phyloP scores from a whole-genome alignment of 176 grass and related monocot species.

The Eragrostis nindensis region DNA sequence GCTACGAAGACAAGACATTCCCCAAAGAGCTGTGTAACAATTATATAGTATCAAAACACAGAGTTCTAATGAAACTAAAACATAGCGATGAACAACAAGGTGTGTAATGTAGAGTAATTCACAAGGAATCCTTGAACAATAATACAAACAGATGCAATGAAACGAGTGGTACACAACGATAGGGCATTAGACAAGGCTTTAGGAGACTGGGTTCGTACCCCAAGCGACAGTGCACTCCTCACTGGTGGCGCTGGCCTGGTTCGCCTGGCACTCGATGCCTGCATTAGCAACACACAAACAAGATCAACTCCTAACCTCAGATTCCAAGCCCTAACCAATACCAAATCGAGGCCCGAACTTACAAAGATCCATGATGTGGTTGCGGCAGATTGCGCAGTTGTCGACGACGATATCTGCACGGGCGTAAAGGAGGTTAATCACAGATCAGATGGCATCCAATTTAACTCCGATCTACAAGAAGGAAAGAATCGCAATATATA shows the following conservation, averaged over 20 bases:
- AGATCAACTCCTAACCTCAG: constrained; percentile 31
- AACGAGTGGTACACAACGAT: neutral
- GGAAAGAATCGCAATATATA: neutral
- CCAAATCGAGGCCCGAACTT: constrained; percentile 18
- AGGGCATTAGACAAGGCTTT: neutral
- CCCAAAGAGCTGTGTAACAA: neutral
- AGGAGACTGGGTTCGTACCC: constrained; percentile 56
- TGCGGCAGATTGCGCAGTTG: constrained; percentile 99
- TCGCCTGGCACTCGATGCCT: constrained; percentile 99
- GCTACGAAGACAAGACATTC: too few species aligned
- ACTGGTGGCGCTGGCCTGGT: constrained; percentile 98
- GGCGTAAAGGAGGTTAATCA: neutral
- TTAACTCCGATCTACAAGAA: neutral
- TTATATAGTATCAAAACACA: neutral
- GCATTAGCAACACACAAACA: constrained; percentile 27
- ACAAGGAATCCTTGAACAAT: neutral
- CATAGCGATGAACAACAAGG: neutral
- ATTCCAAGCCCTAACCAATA: constrained; percentile 4
- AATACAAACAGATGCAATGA: neutral
- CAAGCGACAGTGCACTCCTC: constrained; percentile 99
- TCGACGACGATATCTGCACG: constrained; percentile 96
- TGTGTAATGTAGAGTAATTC: neutral
- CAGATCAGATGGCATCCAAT: constrained; percentile 9
- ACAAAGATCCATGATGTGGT: constrained; percentile 99
- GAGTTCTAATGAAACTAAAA: neutral